These are phyloP conservation scores for Rhynchosporium graminicola DNA, from an alignment of 2,329 filamentous ascomycete species.

Conservation along the genomic window DNA sequence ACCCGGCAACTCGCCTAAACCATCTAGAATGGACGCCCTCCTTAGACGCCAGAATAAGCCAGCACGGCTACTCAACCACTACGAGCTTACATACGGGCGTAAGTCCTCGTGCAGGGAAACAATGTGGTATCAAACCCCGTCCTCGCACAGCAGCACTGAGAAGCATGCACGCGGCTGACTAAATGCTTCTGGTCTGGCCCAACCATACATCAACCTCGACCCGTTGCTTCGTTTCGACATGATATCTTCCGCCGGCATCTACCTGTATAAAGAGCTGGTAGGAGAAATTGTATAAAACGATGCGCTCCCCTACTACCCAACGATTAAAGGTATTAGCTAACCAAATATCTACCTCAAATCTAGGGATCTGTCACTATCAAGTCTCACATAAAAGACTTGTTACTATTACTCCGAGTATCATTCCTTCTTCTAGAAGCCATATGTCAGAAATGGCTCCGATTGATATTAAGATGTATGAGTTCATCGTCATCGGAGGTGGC, in stretches of 20 bases:
- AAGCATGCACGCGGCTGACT: slow-evolving; percentile 6
- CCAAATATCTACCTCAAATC: neutral
- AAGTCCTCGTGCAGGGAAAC: neutral
- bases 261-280: neutral
- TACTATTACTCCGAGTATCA: neutral
- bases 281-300: neutral
- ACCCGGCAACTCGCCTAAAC: neutral
- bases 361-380: neutral
- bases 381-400: neutral
- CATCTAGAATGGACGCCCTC: neutral
- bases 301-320: neutral
- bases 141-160: neutral
- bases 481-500: slow-evolving; percentile 55
- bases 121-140: neutral
- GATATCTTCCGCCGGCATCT: neutral
- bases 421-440: no score
- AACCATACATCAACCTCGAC: neutral
- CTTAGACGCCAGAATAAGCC: neutral
- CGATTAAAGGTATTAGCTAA: neutral
- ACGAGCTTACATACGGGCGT: neutral
- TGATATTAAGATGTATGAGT: slow-evolving; percentile 49
- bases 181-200: neutral
- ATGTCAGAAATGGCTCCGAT: neutral
- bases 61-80: no score
- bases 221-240: neutral